These are phyloP conservation scores for Yamadazyma pseudoaaseri DNA, from an alignment of 1,139 yeast species.

Conservation along the genomic window DNA sequence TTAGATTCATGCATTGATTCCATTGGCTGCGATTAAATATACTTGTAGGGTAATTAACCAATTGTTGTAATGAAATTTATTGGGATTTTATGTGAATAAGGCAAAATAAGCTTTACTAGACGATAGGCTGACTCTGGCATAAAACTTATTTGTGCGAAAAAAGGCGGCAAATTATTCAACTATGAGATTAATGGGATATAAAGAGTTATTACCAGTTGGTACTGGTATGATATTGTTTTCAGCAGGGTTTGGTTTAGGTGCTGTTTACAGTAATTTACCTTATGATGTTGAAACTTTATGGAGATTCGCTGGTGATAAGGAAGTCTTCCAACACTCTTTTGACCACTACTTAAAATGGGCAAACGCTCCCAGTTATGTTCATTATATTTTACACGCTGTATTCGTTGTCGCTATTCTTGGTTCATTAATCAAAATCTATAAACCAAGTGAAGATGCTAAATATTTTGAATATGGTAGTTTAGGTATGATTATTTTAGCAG, in stretches of 20 bases:
- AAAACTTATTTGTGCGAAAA: slow-evolving; percentile 1
- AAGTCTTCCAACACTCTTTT: slow-evolving; percentile 59
- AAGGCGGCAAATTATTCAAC: not conserved
- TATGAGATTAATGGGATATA: slow-evolving; percentile 29
- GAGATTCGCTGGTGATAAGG: slow-evolving; percentile 48
- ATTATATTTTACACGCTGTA: slow-evolving; percentile 60
- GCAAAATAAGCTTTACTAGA: too few relatives aligned
- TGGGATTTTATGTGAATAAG: too few relatives aligned
- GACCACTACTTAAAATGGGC: slow-evolving; percentile 77
- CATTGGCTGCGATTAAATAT: too few relatives aligned
- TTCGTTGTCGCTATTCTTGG: slow-evolving; percentile 69
- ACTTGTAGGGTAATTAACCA: too few relatives aligned
- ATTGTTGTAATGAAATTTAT: too few relatives aligned
- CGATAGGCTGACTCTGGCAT: too few relatives aligned
- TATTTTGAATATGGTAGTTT: slow-evolving; percentile 88
- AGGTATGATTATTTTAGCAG: slow-evolving; percentile 64
- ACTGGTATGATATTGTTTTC: slow-evolving; percentile 47
- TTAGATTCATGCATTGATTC: too few relatives aligned
- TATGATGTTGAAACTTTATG: slow-evolving; percentile 82
- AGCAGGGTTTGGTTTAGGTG: slow-evolving; percentile 76
- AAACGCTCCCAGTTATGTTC: slow-evolving; percentile 55
- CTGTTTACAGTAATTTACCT: slow-evolving; percentile 73
- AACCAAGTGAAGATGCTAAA: slow-evolving; percentile 79
- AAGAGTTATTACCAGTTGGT: slow-evolving; percentile 52
- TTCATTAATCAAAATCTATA: slow-evolving; percentile 73